Evolutionary conservation across 2,329 filamentous ascomycete genomes (phyloP), one percentile per base, ranked within the genome.

Genomic region (Fusarium dimerum): DNA sequence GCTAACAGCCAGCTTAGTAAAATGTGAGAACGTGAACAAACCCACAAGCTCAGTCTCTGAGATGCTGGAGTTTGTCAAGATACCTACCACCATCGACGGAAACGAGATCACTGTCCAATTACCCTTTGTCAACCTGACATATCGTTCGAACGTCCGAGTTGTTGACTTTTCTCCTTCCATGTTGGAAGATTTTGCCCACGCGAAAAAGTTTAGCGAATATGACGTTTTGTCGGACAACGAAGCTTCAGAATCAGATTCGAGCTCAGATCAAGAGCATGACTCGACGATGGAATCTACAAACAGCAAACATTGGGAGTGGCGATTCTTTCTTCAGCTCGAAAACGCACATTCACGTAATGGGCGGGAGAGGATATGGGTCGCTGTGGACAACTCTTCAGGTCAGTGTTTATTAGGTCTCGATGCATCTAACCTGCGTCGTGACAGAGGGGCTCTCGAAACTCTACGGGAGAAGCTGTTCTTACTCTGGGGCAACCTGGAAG

Each of bases 401-500:
- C 77, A 84, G 60, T 76, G 73, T 44, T 73, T 85, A 3, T 66
- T 74, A 1, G 65, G 67, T 40, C 66, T 82, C 6, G 76, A 82
- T 47, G 81, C 82, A 1, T 69, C 69, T 44, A 71, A 83, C 68
- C 77, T 96, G 34, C 79, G 78, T 17, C 66, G 70, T n/a, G 73
- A 88, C 42, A 61, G 70, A 3, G 47, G 68, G 0, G 64, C 72
- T 1, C 73, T 94, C 1, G 67, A 63, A 3, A 56, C 68, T 7
- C 72, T 97, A 5, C 81, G 83, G 46, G 83, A 95, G 60, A 86
- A 82, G 61, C 76, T 97, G 50, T 93, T 87, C 66, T 74, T 84
- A 36, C 76, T 97, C 2, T 97, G 93, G 92, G 93, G 93, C 2
- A 83, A 96, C 55, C 76, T 97, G 1, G 86, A 92, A 66, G 90